A percentile compares a stretch with the other conserved stretches of the same genome.
phyloP scores from a whole-genome alignment of 164 flowering plant species.

The Umbellularia californica region DNA sequence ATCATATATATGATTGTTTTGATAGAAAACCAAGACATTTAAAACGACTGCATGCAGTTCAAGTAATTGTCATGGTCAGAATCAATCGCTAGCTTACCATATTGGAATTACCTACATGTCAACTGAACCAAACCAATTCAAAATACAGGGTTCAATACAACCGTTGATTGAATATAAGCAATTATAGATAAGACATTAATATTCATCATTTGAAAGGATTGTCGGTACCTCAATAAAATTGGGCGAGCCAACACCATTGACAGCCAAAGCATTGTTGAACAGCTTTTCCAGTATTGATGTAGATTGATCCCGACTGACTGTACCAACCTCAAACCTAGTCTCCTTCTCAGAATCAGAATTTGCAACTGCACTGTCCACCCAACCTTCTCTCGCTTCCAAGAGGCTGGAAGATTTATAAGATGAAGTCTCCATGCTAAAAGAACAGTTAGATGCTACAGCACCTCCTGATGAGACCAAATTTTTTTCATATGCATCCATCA shows the following conservation, averaged over 20 bases:
- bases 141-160: background rate
- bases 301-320: slow-evolving; percentile 30
- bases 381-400: slow-evolving; percentile 27
- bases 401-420: slow-evolving; percentile 17
- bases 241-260: slow-evolving; percentile 30
- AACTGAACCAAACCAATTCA: no score
- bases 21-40: background rate
- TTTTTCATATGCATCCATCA: slow-evolving; percentile 22
- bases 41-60: background rate
- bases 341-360: slow-evolving; percentile 29
- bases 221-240: slow-evolving; percentile 39
- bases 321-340: slow-evolving; percentile 17
- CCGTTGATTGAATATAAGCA: background rate
- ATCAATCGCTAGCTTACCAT: background rate
- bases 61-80: background rate
- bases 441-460: slow-evolving; percentile 27
- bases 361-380: slow-evolving; percentile 24
- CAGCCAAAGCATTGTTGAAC: slow-evolving; percentile 45
- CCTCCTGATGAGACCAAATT: slow-evolving; percentile 14
- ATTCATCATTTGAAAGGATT: no score
- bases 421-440: slow-evolving; percentile 18
- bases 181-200: background rate
- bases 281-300: slow-evolving; percentile 71
- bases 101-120: background rate
- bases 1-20: background rate